Evolutionary conservation across 352 stramenopile species (phyloP).

Genomic region (Pythium vanterpoolii): DNA sequence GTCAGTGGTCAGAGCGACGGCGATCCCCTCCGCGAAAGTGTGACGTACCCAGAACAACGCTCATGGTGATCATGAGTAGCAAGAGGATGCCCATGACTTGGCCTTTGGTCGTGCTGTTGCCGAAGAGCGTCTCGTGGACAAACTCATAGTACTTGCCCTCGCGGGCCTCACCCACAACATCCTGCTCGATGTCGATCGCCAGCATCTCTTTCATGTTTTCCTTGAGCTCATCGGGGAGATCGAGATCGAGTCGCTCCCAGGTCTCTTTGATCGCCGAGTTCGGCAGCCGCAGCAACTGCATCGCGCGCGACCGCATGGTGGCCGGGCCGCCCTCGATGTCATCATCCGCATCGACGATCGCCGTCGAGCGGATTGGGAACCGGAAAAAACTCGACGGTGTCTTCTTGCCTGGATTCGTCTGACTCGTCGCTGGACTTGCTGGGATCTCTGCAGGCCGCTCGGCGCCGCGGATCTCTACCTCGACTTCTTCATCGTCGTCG

Average conservation of each 20-base stretch:
- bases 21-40: too few species aligned
- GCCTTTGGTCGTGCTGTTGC: conserved; percentile 52
- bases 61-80: conserved; percentile 70
- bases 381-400: conserved; percentile 12
- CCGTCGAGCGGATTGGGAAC: conserved; percentile 11
- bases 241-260: conserved; percentile 16
- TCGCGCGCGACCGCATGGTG: conserved; percentile 8
- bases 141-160: conserved; percentile 40
- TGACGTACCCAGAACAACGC: conserved; percentile 50
- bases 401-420: conserved; percentile 3
- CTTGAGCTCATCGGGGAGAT: conserved; percentile 19
- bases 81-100: conserved; percentile 56
- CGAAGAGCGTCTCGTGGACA: conserved; percentile 72
- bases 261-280: conserved; percentile 23
- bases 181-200: conserved; percentile 18
- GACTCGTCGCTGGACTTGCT: neutral
- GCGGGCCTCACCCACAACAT: conserved; percentile 18
- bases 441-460: neutral
- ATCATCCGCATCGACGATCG: conserved; percentile 7
- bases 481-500: conserved; percentile 23
- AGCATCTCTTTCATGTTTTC: conserved; percentile 18
- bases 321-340: neutral
- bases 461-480: conserved; percentile 21
- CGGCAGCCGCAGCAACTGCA: conserved; percentile 13
- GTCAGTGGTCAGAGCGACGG: too few species aligned